These are phyloP conservation scores for Cyamopsis tetragonoloba DNA, from an alignment of 306 rosid species.

Conservation along the genomic window DNA sequence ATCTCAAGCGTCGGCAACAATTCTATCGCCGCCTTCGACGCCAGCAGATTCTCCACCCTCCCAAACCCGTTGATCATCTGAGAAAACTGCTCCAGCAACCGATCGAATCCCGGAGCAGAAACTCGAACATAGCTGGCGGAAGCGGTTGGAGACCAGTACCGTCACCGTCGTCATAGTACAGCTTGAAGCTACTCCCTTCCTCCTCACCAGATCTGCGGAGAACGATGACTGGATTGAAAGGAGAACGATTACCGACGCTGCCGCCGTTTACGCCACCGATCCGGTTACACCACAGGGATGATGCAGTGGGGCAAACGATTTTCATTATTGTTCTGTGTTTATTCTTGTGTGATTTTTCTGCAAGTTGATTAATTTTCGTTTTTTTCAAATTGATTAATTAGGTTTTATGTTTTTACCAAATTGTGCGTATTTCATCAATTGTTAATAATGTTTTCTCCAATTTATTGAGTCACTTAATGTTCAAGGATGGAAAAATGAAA, in stretches of 20 bases:
- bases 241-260: constrained; percentile 44
- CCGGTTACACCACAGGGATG: too few relatives aligned
- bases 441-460: too few relatives aligned
- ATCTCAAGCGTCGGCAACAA: constrained; percentile 80
- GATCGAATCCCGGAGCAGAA: constrained; percentile 73
- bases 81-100: constrained; percentile 71
- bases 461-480: too few relatives aligned
- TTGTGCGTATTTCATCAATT: too few relatives aligned
- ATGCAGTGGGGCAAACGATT: too few relatives aligned
- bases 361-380: too few relatives aligned
- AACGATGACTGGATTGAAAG: constrained; percentile 81
- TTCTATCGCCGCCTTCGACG: constrained; percentile 74
- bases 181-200: constrained; percentile 50
- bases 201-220: constrained; percentile 55
- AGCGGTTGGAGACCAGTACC: constrained; percentile 78
- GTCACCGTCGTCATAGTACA: constrained; percentile 70
- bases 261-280: too few relatives aligned
- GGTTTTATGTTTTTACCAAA: too few relatives aligned
- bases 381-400: too few relatives aligned
- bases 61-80: constrained; percentile 76
- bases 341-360: too few relatives aligned
- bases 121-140: constrained; percentile 69
- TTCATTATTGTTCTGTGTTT: too few relatives aligned
- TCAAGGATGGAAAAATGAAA: too few relatives aligned
- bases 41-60: constrained; percentile 72